A percentile compares a stretch with the other conserved stretches of the same genome.
Conservation (phyloP, 441 rosid genomes). For the Populus hybrid region DNA sequence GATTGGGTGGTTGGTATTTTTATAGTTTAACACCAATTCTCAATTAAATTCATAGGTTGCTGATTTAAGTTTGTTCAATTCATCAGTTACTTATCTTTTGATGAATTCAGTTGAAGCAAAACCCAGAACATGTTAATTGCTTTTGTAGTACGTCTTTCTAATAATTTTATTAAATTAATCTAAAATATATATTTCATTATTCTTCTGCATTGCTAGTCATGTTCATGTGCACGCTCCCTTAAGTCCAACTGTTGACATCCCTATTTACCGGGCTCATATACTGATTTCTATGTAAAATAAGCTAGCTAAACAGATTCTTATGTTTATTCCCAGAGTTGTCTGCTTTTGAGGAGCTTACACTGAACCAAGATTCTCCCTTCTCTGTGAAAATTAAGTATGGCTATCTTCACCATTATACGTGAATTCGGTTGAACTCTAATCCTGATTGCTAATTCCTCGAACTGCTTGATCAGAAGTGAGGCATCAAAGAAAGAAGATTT, state of each 20-base stretch:
- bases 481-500: conserved; percentile 37
- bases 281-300: background rate
- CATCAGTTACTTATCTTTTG: background rate
- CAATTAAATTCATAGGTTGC: background rate
- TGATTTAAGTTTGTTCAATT: background rate
- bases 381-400: conserved; percentile 60
- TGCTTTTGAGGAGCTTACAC: conserved; percentile 37
- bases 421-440: background rate
- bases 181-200: background rate
- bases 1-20: background rate
- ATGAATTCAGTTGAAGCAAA: background rate
- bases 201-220: background rate
- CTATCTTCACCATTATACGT: conserved; percentile 10
- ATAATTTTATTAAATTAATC: background rate
- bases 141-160: background rate
- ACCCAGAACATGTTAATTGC: background rate
- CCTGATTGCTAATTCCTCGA: conserved; percentile 4
- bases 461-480: conserved; percentile 30
- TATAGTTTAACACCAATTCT: background rate
- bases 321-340: conserved; percentile 39
- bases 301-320: conserved; percentile 1
- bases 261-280: background rate
- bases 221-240: background rate
- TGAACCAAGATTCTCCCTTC: conserved; percentile 48
- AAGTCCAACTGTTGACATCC: background rate